Evolutionary conservation across 202 grass and related monocot species (phyloP), one percentile per base, ranked within the genome.

Genomic region (Setaria italica): DNA sequence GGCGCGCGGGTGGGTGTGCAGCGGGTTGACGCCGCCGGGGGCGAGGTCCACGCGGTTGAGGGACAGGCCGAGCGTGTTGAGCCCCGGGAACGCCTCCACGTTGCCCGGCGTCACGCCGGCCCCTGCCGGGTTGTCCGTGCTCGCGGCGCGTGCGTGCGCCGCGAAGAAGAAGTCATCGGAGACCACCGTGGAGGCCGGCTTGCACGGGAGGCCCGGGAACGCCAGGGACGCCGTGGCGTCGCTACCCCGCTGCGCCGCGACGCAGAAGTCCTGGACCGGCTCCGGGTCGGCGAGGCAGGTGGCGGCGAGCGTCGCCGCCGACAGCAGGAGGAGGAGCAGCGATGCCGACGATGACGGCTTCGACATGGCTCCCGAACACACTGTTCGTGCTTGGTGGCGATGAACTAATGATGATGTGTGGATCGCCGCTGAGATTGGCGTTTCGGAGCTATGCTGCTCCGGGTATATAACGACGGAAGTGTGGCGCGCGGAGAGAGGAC

Each of bases 121-220:
- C 2, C 90, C 88, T 30, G 80, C 77, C 58, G 62, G 67, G 84
- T 82, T 93, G 83, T 80, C 53, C 9, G 86, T 90, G 85, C 85
- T 50, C 35, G 83, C 88, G 17, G 10, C 78, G 53, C 29, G 20
- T 11, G 91, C 19, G n/a, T 90, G 87, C 11, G 47, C 88, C 1
- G 62, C 80, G 62, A 93, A 97, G 91, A 95, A 95, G 91, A 93
- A 93, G 89, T 98, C 95, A 42, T 91, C 91, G n/a, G 91, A 83
- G 37, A 89, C 84, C n/a, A 90, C 91, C 37, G 30, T 0, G 33
- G 91, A 86, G 0, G 64, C 12, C 9, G 89, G 85, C 84, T 95
- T 95, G 85, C 95, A 98, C 51, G 74, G 86, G 59, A 94, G 87
- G 0, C 88, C 88, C 0, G 91, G 80, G 77, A 84, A 88, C n/a